Percentiles rank a stretch among this genome's conserved stretches.
phyloP scores from a whole-genome alignment of 345 rosid genomes.

The Trapa incisa region DNA sequence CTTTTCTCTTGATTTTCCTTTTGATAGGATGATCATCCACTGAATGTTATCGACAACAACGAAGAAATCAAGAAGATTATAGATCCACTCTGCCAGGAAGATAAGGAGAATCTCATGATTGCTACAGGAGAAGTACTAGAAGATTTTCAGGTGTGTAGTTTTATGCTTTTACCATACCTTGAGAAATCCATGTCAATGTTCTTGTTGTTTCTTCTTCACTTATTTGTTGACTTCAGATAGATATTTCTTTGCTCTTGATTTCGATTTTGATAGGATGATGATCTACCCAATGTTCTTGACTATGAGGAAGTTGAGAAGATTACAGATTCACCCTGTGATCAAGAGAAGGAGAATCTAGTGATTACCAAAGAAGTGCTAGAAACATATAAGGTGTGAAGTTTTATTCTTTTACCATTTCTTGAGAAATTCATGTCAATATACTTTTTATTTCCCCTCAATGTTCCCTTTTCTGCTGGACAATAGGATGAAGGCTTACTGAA shows the following conservation, averaged over 20 bases:
- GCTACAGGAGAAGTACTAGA: slow-evolving; percentile 11
- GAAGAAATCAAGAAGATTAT: background rate
- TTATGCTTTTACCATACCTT: background rate
- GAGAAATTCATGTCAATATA: background rate
- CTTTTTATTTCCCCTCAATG: too few species aligned
- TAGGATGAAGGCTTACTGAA: slow-evolving; percentile 4
- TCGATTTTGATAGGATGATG: background rate
- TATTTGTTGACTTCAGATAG: background rate
- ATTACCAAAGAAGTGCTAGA: too few species aligned
- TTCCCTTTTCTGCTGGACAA: background rate
- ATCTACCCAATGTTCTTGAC: background rate
- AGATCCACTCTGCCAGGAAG: background rate
- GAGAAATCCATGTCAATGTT: background rate
- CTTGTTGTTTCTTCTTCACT: background rate
- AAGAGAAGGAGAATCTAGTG: too few species aligned
- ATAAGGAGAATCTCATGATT: slow-evolving; percentile 7
- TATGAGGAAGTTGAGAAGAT: too few species aligned
- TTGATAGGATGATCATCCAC: background rate
- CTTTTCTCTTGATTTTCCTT: background rate
- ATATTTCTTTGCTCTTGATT: background rate
- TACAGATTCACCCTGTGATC: too few species aligned
- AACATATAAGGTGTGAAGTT: too few species aligned
- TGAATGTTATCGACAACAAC: background rate
- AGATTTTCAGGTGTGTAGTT: slow-evolving; percentile 15
- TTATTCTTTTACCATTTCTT: too few species aligned